Percentiles rank a stretch among this genome's conserved stretches.
These are phyloP conservation scores for Xerocomellus chrysenteron DNA, from an alignment of 768 basidiomycete species.

Conservation along the genomic window DNA sequence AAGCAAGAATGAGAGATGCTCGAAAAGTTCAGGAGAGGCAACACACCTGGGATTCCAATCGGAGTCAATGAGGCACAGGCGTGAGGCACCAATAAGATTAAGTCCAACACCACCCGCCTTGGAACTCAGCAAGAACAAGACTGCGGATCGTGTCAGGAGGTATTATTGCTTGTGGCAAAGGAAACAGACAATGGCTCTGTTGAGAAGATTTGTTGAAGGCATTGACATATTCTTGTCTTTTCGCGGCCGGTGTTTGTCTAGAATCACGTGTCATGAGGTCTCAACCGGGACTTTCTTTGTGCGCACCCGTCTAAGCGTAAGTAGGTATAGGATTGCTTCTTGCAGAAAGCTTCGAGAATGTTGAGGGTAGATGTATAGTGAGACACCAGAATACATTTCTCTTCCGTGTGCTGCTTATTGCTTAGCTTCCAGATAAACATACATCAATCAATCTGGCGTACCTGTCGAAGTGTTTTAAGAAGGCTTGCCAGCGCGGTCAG, in stretches of 20 bases:
- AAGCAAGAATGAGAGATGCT: neutral
- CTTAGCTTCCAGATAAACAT: neutral
- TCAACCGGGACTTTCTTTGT: neutral
- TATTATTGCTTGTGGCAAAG: neutral
- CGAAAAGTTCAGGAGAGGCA: neutral
- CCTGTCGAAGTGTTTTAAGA: constrained; percentile 59
- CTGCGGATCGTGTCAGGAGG: constrained; percentile 38
- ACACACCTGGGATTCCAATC: constrained; percentile 91
- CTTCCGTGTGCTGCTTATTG: constrained; percentile 61
- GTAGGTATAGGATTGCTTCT: constrained; percentile 70
- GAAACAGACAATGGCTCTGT: constrained; percentile 60
- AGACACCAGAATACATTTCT: constrained; percentile 96
- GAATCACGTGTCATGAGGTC: neutral
- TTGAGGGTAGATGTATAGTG: constrained; percentile 95
- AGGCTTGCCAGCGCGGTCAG: constrained; percentile 64
- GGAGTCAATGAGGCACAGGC: constrained; percentile 82
- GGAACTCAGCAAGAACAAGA: constrained; percentile 88
- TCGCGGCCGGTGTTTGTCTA: constrained; percentile 73
- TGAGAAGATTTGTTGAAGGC: constrained; percentile 80
- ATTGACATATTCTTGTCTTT: constrained; percentile 86
- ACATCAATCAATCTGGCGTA: constrained; percentile 22
- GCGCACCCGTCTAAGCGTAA: constrained; percentile 83
- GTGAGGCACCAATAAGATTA: constrained; percentile 88
- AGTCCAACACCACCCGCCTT: constrained; percentile 96
- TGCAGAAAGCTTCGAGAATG: constrained; percentile 85